These are phyloP conservation scores for Gyrodon lividus DNA, from an alignment of 768 basidiomycete species.

Conservation along the genomic window DNA sequence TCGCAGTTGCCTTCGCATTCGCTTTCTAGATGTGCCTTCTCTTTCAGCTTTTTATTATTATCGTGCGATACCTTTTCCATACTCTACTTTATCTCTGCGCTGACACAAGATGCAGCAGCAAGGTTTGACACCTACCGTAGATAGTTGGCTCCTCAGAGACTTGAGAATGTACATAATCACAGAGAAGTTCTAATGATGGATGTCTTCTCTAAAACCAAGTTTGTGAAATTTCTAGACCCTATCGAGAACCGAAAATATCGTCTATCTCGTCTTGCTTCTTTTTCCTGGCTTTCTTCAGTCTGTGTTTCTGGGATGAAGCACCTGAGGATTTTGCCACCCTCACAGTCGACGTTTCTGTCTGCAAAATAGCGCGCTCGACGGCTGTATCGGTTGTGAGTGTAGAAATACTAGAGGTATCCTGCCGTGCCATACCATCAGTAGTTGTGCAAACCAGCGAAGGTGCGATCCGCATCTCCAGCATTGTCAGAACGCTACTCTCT, in stretches of 20 bases:
- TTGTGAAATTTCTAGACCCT: neutral
- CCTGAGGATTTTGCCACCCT: neutral
- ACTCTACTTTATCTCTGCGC: neutral
- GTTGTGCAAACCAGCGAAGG: neutral
- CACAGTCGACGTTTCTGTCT: neutral
- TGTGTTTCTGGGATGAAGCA: neutral
- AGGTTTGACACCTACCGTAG: neutral
- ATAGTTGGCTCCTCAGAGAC: neutral
- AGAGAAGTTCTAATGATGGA: neutral
- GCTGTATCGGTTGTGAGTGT: neutral
- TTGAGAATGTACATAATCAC: neutral
- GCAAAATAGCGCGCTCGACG: neutral
- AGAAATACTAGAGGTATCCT: neutral
- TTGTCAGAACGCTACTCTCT: neutral
- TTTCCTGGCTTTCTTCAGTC: conserved; percentile 39
- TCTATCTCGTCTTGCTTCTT: conserved; percentile 60
- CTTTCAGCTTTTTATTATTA: neutral
- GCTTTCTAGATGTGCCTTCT: conserved; percentile 35
- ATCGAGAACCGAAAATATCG: conserved; percentile 56
- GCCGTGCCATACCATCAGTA: conserved; percentile 7
- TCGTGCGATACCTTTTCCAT: neutral
- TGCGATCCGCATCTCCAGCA: neutral
- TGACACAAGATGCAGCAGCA: neutral
- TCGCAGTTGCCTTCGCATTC: conserved; percentile 44
- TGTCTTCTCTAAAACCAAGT: neutral